phyloP scores from a whole-genome alignment of 2,329 filamentous ascomycete genomes.

The Fusarium coicis region DNA sequence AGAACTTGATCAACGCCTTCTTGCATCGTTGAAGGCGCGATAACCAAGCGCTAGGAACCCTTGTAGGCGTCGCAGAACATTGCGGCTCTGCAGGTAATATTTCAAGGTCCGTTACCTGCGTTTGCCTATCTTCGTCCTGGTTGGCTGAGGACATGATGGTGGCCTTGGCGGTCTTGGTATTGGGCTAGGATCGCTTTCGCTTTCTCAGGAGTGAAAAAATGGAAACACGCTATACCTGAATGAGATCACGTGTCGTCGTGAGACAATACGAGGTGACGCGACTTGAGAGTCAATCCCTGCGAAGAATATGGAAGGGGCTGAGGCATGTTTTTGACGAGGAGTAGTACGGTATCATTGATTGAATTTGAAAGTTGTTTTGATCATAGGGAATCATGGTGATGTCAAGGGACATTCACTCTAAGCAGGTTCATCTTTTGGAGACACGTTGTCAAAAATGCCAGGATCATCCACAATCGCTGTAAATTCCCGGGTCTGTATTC shows the following conservation, averaged over 20 bases:
- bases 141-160: not conserved
- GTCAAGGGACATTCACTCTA: no score
- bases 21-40: not conserved
- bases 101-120: rapidly evolving
- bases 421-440: not conserved
- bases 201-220: not conserved
- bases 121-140: not conserved
- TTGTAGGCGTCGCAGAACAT: rapidly evolving
- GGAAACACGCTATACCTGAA: not conserved
- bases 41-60: rapidly evolving
- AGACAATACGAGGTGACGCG: not conserved
- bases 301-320: rapidly evolving
- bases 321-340: not conserved
- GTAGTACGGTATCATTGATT: rapidly evolving
- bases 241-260: not conserved
- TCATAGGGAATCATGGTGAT: not conserved
- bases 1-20: not conserved
- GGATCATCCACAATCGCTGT: not conserved
- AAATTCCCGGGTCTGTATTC: no score
- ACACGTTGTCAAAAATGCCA: not conserved
- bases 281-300: not conserved
- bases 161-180: not conserved
- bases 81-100: not conserved
- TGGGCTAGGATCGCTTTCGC: not conserved
- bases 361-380: not conserved